Conservation (phyloP, 305 asterid species). For the Fraxinus baroniana region DNA sequence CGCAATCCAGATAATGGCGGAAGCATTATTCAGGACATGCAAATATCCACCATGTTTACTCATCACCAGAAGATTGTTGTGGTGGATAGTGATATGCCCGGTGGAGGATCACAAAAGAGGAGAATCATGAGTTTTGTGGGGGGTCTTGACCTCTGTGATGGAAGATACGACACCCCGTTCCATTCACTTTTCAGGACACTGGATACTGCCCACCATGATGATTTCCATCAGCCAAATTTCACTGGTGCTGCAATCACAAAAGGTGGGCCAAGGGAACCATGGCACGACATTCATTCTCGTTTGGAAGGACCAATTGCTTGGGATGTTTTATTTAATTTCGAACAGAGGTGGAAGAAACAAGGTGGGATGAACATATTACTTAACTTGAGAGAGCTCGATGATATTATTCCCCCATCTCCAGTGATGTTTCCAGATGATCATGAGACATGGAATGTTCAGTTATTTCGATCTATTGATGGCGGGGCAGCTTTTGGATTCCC, state of each 20-base stretch:
- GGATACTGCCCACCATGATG: conserved; percentile 70
- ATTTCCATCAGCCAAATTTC: conserved; percentile 79
- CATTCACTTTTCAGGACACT: conserved; percentile 76
- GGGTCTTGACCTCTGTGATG: conserved; percentile 83
- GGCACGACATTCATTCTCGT: conserved; percentile 82
- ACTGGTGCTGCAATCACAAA: conserved; percentile 48
- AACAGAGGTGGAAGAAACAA: conserved; percentile 84
- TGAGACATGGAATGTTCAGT: conserved; percentile 77
- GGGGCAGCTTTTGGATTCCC: conserved; percentile 93
- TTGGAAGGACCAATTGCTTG: conserved; percentile 81
- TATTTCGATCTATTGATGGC: conserved; percentile 80
- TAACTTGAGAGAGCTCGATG: conserved; percentile 52
- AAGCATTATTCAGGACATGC: conserved; percentile 57
- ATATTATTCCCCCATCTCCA: conserved; percentile 69
- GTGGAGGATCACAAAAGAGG: conserved; percentile 39
- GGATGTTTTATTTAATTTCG: conserved; percentile 80
- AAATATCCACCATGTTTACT: conserved; percentile 67
- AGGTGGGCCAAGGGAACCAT: conserved; percentile 91
- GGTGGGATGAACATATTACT: conserved; percentile 55
- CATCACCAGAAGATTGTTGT: conserved; percentile 81
- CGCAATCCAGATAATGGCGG: conserved; percentile 83
- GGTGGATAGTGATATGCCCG: conserved; percentile 61
- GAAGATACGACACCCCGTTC: conserved; percentile 73
- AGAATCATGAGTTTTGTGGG: conserved; percentile 78
- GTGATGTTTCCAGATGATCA: conserved; percentile 60